Conservation (phyloP, 1,284 basidiomycete species). For the Cutaneotrichosporon sp. region DNA sequence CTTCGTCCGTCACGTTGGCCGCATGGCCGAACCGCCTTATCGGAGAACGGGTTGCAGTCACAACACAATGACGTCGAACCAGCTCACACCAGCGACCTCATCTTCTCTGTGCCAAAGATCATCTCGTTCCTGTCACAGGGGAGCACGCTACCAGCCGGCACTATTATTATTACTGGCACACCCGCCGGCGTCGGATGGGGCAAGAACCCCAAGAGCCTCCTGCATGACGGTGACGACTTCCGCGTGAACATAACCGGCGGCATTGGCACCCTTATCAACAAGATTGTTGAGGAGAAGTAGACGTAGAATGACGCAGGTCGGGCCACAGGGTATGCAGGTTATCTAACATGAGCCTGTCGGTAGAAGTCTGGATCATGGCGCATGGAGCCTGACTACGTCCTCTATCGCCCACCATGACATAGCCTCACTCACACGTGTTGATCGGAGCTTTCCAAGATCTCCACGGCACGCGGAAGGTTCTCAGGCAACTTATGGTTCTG, state of each 20-base stretch:
- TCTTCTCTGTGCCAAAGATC: slow-evolving; percentile 53
- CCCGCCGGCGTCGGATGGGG: slow-evolving; percentile 53
- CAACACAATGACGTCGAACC: slow-evolving; percentile 28
- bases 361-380: neutral
- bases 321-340: slow-evolving; percentile 3
- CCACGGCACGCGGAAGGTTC: neutral
- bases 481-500: neutral
- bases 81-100: slow-evolving; percentile 48
- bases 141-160: slow-evolving; percentile 78
- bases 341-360: neutral
- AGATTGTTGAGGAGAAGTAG: slow-evolving; percentile 50
- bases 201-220: slow-evolving; percentile 36
- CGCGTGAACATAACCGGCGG: slow-evolving; percentile 51
- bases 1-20: no score
- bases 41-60: no score
- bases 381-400: neutral
- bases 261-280: slow-evolving; percentile 55
- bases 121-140: slow-evolving; percentile 75
- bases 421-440: neutral
- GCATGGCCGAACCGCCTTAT: no score
- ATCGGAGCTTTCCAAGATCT: neutral
- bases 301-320: neutral
- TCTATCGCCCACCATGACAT: neutral
- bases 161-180: slow-evolving; percentile 68
- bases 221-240: slow-evolving; percentile 53